A percentile compares a stretch with the other conserved stretches of the same genome.
These are phyloP conservation scores for Scutellaria barbata DNA, from an alignment of 257 asterid species.

Conservation along the genomic window DNA sequence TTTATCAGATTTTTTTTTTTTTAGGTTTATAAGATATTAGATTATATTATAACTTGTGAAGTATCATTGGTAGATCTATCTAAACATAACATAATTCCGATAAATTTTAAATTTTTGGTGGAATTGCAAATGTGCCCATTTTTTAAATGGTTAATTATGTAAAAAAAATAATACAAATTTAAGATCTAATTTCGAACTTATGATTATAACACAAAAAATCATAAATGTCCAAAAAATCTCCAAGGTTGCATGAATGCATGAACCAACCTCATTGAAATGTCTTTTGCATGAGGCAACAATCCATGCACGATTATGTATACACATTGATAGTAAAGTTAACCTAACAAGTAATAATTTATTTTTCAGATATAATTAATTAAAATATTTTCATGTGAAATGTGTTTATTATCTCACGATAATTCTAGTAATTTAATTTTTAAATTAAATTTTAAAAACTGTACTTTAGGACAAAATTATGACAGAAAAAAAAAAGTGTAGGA, in stretches of 20 bases:
- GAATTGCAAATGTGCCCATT: not conserved
- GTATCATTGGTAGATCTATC: not conserved
- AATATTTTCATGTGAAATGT: not conserved
- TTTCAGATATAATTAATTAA: not conserved
- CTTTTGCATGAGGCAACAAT: constrained; percentile 28
- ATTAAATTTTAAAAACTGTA: not conserved
- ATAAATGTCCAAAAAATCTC: not conserved
- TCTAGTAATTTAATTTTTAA: not conserved
- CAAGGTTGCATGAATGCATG: constrained; percentile 27
- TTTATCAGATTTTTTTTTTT: too few species aligned
- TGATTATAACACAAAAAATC: too few species aligned
- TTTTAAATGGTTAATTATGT: too few species aligned
- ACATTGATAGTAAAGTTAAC: constrained; percentile 24
- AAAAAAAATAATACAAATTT: too few species aligned
- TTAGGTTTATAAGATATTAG: not conserved
- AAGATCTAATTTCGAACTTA: too few species aligned
- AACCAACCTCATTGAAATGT: constrained; percentile 26
- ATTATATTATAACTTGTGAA: not conserved
- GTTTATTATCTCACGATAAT: not conserved
- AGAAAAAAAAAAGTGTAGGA: too few species aligned
- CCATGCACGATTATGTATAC: not conserved
- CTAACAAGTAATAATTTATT: constrained; percentile 1
- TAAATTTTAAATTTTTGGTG: not conserved
- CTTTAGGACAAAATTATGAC: too few species aligned
- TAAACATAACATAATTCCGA: not conserved